Percentiles rank a stretch among this genome's conserved stretches.
These are phyloP conservation scores for Penicillium sp. DNA, from an alignment of 2,329 filamentous ascomycete genomes.

Conservation along the genomic window DNA sequence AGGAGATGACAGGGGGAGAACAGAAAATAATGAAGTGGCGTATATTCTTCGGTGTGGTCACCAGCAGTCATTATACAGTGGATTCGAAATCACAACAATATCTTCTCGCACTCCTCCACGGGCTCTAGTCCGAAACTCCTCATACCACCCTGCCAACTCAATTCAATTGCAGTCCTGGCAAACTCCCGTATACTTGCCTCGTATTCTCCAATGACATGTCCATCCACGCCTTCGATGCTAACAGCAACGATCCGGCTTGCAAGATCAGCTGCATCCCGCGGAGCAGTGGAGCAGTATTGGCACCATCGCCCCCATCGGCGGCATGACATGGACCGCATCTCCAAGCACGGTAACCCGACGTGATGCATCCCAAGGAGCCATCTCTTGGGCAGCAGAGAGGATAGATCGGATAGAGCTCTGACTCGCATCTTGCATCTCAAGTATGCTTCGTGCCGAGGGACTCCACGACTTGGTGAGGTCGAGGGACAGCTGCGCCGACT, in stretches of 20 bases:
- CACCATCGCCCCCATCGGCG: slow-evolving; percentile 47
- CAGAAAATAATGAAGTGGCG: no score
- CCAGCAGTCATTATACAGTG: no score
- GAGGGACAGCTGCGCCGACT: slow-evolving; percentile 17
- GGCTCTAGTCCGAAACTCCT: slow-evolving; percentile 23
- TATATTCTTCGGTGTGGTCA: no score
- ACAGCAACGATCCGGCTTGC: slow-evolving; percentile 23
- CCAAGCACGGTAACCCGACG: slow-evolving; percentile 44
- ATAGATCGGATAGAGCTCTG: slow-evolving; percentile 36
- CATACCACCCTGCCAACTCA: slow-evolving; percentile 23
- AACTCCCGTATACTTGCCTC: slow-evolving; percentile 20
- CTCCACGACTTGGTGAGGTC: slow-evolving; percentile 27
- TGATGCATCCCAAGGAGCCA: slow-evolving; percentile 27
- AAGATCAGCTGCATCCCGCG: slow-evolving; percentile 33
- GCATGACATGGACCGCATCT: slow-evolving; percentile 49
- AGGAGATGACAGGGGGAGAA: no score
- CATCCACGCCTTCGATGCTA: slow-evolving; percentile 4
- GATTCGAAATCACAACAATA: slow-evolving; percentile 8
- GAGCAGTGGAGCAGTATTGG: slow-evolving; percentile 47
- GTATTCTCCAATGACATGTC: slow-evolving; percentile 14
- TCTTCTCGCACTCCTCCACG: slow-evolving; percentile 20
- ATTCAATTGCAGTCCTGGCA: slow-evolving; percentile 18
- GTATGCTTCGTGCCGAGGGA: slow-evolving; percentile 21
- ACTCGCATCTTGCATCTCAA: slow-evolving; percentile 28
- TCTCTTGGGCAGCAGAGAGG: slow-evolving; percentile 31